A percentile compares a stretch with the other conserved stretches of the same genome.
phyloP scores from a whole-genome alignment of 2,329 filamentous ascomycete genomes.

The Colletotrichum tropicicola region DNA sequence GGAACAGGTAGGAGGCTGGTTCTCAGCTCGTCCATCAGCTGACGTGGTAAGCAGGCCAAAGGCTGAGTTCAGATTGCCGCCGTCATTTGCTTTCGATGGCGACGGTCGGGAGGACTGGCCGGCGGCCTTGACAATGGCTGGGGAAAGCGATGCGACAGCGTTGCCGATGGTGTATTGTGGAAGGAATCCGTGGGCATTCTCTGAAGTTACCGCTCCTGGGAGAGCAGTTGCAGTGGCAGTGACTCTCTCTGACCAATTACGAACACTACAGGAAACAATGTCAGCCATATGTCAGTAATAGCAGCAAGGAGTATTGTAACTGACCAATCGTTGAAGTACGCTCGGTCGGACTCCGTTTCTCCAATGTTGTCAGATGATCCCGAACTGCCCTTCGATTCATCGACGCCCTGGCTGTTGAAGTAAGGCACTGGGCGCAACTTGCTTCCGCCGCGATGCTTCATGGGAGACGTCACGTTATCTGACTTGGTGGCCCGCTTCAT shows the following conservation, averaged over 20 bases:
- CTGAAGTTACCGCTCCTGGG: slow-evolving; percentile 60
- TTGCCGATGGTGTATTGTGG: slow-evolving; percentile 60
- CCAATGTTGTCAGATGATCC: slow-evolving; percentile 30
- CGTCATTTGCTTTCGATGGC: slow-evolving; percentile 37
- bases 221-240: slow-evolving; percentile 55
- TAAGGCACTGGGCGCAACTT: slow-evolving; percentile 16
- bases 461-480: slow-evolving; percentile 29
- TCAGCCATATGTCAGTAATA: too few relatives aligned
- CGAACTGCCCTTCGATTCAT: slow-evolving; percentile 14
- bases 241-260: slow-evolving; percentile 48
- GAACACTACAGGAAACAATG: background rate
- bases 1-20: slow-evolving; percentile 46
- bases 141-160: slow-evolving; percentile 59
- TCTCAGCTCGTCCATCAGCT: slow-evolving; percentile 53
- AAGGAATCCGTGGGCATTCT: slow-evolving; percentile 62
- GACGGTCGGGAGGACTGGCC: slow-evolving; percentile 40
- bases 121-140: slow-evolving; percentile 50
- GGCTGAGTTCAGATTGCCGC: slow-evolving; percentile 31
- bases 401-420: slow-evolving; percentile 27
- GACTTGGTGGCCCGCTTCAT: slow-evolving; percentile 30
- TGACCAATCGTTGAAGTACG: slow-evolving; percentile 47
- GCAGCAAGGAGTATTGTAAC: background rate
- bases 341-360: slow-evolving; percentile 57
- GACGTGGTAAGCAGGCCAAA: slow-evolving; percentile 27
- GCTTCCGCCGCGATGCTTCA: slow-evolving; percentile 19